Evolutionary conservation across 139 green algal species (phyloP).

Genomic region (Ulvella scutata): DNA sequence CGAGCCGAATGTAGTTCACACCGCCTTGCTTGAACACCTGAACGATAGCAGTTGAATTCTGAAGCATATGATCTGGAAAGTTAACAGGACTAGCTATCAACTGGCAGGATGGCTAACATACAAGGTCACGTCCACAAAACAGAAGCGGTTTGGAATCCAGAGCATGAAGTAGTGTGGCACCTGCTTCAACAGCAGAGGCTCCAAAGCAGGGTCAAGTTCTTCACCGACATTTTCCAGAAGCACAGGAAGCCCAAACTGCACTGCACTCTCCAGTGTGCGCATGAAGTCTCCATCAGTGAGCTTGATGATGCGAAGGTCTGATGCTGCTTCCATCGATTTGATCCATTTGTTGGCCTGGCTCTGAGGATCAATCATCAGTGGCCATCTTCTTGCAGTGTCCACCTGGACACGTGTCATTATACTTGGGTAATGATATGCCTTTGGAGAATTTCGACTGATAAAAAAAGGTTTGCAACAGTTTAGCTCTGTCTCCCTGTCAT

Average conservation of each 20-base stretch:
- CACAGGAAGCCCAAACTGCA: slow-evolving; percentile 27
- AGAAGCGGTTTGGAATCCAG: background rate
- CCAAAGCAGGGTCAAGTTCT: slow-evolving; percentile 23
- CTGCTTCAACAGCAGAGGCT: slow-evolving; percentile 29
- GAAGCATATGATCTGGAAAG: no score
- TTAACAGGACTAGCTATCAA: no score
- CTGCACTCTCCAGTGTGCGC: slow-evolving; percentile 25
- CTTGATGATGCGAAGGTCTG: slow-evolving; percentile 21
- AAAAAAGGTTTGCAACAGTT: no score
- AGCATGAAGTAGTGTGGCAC: background rate
- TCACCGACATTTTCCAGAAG: slow-evolving; percentile 35
- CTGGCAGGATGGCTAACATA: background rate
- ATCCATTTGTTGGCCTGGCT: slow-evolving; percentile 32
- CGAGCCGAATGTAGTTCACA: slow-evolving; percentile 19
- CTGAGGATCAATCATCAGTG: slow-evolving; percentile 45
- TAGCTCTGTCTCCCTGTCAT: no score
- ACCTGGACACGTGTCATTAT: no score
- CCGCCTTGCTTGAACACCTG: slow-evolving; percentile 31
- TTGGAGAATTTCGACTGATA: no score
- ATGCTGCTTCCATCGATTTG: slow-evolving; percentile 26
- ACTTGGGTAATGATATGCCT: no score
- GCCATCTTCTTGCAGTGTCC: slow-evolving; percentile 24
- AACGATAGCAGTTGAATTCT: background rate
- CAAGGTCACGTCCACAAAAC: background rate
- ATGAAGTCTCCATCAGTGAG: slow-evolving; percentile 25